A percentile compares a stretch with the other conserved stretches of the same genome.
Conservation (phyloP, 2,329 filamentous ascomycete species). For the Ceratocystis alfenasii region DNA sequence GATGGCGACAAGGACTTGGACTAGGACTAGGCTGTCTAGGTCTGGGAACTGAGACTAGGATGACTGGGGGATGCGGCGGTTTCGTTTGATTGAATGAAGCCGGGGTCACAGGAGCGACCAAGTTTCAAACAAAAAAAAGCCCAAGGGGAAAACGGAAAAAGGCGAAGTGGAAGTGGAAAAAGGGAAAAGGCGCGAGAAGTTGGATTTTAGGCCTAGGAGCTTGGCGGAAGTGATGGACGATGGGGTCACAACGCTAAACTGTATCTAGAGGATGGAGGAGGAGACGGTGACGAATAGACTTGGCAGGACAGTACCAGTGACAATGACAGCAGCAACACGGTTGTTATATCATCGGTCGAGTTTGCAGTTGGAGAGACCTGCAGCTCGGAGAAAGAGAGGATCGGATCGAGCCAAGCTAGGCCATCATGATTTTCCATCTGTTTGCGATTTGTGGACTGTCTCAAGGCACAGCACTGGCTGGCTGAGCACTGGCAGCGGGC, state of each 20-base stretch:
- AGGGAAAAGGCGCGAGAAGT: not conserved
- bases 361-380: not conserved
- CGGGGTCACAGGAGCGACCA: not conserved
- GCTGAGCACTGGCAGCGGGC: not conserved
- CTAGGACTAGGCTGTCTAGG: not conserved
- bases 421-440: not conserved
- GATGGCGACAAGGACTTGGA: not conserved
- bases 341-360: not conserved
- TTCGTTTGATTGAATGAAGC: not conserved
- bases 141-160: not conserved
- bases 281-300: not conserved
- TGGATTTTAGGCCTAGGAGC: not conserved
- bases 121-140: slow-evolving; percentile 17
- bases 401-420: slow-evolving; percentile 5
- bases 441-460: not conserved
- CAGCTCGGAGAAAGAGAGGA: slow-evolving; percentile 1
- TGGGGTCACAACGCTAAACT: not conserved
- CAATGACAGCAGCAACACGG: not conserved
- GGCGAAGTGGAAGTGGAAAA: not conserved
- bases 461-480: not conserved
- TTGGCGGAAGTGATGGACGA: not conserved
- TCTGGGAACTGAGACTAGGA: not conserved
- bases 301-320: not conserved
- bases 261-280: not conserved
- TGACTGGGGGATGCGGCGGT: not conserved